A percentile compares a stretch with the other conserved stretches of the same genome.
phyloP scores from a whole-genome alignment of 192 early-diverging fungal genomes.

The Endogone sp. region DNA sequence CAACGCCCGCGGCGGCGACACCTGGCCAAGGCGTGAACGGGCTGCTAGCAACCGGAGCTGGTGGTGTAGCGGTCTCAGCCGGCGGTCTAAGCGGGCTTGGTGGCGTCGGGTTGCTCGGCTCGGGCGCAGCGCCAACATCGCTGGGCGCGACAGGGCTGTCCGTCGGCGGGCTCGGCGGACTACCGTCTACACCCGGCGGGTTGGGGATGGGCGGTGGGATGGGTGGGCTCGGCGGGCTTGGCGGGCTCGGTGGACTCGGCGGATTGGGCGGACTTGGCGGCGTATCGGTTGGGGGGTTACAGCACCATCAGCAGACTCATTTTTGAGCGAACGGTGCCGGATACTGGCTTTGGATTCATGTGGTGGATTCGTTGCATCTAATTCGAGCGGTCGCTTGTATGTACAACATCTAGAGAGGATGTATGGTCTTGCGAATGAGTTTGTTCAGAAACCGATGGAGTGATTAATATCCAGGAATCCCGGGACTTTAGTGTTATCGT shows the following conservation, averaged over 20 bases:
- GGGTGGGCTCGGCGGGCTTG: neutral
- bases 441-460: neutral
- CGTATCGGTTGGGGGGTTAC: neutral
- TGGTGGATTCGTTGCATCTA: neutral
- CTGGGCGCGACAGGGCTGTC: neutral
- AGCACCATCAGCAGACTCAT: neutral
- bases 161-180: neutral
- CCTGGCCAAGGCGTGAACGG: constrained; percentile 3
- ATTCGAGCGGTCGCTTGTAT: neutral
- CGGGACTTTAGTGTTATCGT: neutral
- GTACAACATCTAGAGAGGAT: neutral
- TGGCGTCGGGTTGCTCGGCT: neutral
- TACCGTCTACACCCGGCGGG: neutral
- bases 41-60: neutral
- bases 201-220: neutral
- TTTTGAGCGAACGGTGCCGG: neutral
- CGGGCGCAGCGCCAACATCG: neutral
- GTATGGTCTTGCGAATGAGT: neutral
- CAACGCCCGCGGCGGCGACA: constrained; percentile 3
- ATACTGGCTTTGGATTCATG: neutral
- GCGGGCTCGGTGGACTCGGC: neutral
- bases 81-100: neutral
- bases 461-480: neutral
- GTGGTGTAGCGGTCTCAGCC: neutral
- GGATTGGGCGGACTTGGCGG: neutral